A percentile compares a stretch with the other conserved stretches of the same genome.
Conservation (phyloP, 495 filamentous ascomycete genomes). For the Lentithecium fluviatile region DNA sequence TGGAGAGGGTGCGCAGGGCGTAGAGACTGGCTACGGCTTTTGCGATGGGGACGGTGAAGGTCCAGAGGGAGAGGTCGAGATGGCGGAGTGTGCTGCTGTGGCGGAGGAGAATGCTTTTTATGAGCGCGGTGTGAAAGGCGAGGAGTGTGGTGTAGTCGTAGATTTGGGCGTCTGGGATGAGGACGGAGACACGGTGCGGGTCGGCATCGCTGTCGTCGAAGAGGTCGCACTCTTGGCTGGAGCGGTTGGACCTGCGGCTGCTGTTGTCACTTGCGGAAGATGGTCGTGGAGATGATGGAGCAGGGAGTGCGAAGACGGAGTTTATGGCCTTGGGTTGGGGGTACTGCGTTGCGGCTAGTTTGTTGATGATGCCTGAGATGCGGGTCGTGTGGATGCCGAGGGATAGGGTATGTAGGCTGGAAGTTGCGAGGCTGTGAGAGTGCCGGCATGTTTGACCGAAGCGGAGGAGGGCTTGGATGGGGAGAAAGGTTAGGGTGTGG, state of each 20-base stretch:
- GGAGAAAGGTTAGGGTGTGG: slow-evolving; percentile 33
- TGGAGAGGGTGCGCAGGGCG: slow-evolving; percentile 25
- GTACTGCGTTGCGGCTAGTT: slow-evolving; percentile 16
- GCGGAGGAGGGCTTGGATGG: slow-evolving; percentile 27
- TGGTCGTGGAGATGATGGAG: neutral
- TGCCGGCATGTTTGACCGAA: slow-evolving; percentile 32
- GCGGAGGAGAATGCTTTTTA: slow-evolving; percentile 36
- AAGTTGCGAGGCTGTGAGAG: slow-evolving; percentile 27
- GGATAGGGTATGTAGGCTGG: slow-evolving; percentile 33
- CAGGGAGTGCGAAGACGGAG: slow-evolving; percentile 16
- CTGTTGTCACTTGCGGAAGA: neutral
- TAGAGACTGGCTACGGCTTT: slow-evolving; percentile 24
- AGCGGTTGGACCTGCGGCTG: neutral
- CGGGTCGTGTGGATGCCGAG: slow-evolving; percentile 34
- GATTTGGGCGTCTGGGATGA: slow-evolving; percentile 28
- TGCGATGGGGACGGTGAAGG: slow-evolving; percentile 21
- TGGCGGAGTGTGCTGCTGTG: slow-evolving; percentile 25
- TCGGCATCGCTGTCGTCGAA: neutral
- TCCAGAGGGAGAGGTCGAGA: slow-evolving; percentile 34
- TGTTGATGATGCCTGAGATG: slow-evolving; percentile 22
- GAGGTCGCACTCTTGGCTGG: neutral
- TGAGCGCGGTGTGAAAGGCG: slow-evolving; percentile 32
- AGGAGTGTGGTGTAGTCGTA: slow-evolving; percentile 18
- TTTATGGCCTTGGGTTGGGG: neutral
- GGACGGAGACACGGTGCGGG: slow-evolving; percentile 24